Conservation (phyloP, 1,139 yeast genomes). For the Eremothecium sinecaudum region DNA sequence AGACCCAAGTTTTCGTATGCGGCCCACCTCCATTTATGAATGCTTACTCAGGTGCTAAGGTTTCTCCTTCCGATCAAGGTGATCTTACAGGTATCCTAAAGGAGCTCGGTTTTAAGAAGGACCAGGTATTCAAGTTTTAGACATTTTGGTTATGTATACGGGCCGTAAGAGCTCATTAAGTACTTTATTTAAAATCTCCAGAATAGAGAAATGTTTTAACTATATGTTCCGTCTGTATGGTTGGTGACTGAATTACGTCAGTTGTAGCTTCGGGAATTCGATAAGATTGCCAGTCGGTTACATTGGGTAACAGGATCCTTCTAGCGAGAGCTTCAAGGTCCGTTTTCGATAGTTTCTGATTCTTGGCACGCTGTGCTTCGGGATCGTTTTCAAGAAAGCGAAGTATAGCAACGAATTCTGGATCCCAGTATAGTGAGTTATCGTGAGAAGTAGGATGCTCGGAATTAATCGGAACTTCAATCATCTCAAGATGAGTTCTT, state of each 20-base stretch:
- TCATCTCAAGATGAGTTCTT: conserved; percentile 37
- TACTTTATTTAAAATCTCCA: no score
- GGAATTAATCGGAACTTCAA: conserved; percentile 33
- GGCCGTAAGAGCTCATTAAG: no score
- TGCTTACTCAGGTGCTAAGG: conserved; percentile 79
- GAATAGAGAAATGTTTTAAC: background rate
- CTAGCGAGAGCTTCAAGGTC: background rate
- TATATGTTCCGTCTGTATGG: background rate
- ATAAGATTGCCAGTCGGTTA: background rate
- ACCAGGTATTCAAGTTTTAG: conserved; percentile 83
- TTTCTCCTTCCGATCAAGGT: conserved; percentile 88
- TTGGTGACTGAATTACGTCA: background rate
- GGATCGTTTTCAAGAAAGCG: background rate
- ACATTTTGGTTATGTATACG: no score
- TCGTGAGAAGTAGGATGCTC: conserved; percentile 23
- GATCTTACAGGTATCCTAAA: conserved; percentile 79
- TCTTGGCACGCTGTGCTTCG: background rate
- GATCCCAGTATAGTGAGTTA: conserved; percentile 34
- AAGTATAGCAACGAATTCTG: conserved; percentile 39
- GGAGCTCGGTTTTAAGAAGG: conserved; percentile 82
- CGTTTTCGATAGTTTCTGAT: background rate
- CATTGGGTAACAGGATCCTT: background rate
- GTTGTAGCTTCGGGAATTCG: background rate
- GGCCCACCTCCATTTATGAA: conserved; percentile 86
- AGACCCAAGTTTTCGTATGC: conserved; percentile 72